phyloP scores from a whole-genome alignment of 208 protist species.

The Acanthamoeba royreba region DNA sequence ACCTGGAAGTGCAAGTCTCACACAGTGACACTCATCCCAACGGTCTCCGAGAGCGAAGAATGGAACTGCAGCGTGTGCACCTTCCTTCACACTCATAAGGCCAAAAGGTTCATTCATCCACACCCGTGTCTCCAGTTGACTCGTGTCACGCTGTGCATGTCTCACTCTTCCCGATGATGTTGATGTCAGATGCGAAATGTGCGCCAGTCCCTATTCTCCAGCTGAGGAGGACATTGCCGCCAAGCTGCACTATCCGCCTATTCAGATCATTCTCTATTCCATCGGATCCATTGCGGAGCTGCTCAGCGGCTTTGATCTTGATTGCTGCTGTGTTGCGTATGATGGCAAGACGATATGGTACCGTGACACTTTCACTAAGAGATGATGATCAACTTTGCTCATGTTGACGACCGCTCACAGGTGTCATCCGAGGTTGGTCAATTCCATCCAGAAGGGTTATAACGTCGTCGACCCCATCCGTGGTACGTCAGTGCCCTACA shows the following conservation, averaged over 20 bases:
- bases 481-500: background rate
- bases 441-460: constrained; percentile 22
- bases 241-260: background rate
- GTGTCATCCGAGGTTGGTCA: background rate
- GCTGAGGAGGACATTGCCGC: background rate
- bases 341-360: background rate
- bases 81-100: background rate
- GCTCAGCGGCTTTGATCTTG: constrained; percentile 24
- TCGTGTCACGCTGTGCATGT: too few relatives aligned
- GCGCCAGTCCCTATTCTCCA: background rate
- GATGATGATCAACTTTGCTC: background rate
- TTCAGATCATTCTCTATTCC: constrained; percentile 46
- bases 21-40: constrained; percentile 34
- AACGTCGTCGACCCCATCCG: constrained; percentile 9
- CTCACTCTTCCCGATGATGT: background rate
- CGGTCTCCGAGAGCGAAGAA: background rate
- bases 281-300: constrained; percentile 21
- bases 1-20: constrained; percentile 15
- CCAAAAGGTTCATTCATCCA: background rate
- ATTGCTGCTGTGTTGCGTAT: constrained; percentile 36
- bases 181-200: background rate
- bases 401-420: background rate
- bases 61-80: constrained; percentile 43
- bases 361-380: too few relatives aligned
- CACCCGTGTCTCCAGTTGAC: too few relatives aligned